Conservation (phyloP, 805 yeast genomes). For the Hanseniaspora vineae region DNA sequence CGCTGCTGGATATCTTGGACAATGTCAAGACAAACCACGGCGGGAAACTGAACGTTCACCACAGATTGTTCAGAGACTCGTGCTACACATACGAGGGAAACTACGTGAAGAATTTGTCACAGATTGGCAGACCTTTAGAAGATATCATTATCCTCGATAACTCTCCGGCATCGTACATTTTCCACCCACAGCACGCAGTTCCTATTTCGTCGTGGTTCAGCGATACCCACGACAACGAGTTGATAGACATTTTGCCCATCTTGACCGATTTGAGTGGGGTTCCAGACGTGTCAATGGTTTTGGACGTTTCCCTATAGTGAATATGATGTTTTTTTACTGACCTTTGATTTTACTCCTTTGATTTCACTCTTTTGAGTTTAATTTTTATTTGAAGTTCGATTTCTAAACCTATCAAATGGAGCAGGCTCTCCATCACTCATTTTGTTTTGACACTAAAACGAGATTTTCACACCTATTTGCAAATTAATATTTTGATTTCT, state of each 20-base stretch:
- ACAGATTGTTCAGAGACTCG: conserved; percentile 85
- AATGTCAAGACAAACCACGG: conserved; percentile 37
- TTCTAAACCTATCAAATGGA: neutral
- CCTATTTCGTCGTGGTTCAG: conserved; percentile 98
- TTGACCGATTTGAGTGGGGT: conserved; percentile 78
- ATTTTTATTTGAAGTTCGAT: too few species aligned
- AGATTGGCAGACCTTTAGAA: conserved; percentile 80
- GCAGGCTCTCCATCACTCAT: neutral
- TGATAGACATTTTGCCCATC: conserved; percentile 81
- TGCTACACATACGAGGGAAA: conserved; percentile 91
- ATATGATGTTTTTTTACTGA: neutral
- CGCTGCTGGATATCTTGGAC: conserved; percentile 80
- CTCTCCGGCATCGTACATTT: conserved; percentile 95
- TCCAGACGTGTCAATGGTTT: conserved; percentile 71
- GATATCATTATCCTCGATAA: conserved; percentile 88
- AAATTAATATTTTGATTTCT: too few species aligned
- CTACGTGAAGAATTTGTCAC: conserved; percentile 86
- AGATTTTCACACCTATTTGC: too few species aligned
- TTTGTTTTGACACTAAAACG: too few species aligned
- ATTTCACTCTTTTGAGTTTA: too few species aligned
- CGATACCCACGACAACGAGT: conserved; percentile 93
- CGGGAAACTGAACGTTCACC: conserved; percentile 40
- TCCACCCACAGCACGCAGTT: conserved; percentile 95
- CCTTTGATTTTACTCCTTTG: neutral
- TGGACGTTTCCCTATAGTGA: conserved; percentile 47